Evolutionary conservation across 495 filamentous ascomycete species (phyloP), one percentile per base, ranked within the genome.

Genomic region (Talaromyces stipitatus): DNA sequence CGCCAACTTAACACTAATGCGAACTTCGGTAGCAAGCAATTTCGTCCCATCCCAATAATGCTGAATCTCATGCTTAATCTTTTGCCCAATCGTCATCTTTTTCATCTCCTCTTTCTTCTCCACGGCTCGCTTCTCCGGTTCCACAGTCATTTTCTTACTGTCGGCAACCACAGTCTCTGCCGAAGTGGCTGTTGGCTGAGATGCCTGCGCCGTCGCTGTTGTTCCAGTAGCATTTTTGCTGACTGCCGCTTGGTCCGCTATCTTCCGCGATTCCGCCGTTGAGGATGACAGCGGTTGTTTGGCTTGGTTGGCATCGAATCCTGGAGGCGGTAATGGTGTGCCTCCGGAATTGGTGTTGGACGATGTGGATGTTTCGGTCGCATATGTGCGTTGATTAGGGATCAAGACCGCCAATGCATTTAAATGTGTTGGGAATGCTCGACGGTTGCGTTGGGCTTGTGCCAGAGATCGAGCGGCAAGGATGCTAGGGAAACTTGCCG

Each of bases 41-140:
- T 99, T 99, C n/a, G 92, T 99, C 33, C 94, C 94, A 79, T 99
- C 94, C 94, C 94, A 97, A 75, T 97, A 99, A 69, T 99, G 94
- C 59, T 85, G 81, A 14, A 78, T 77, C 67, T 97, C 94, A 66
- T 89, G 89, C 79, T 95, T 97, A 63, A 97, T 81, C 76, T 91
- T 95, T 67, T 97, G 90, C 69, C 82, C 84, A 3, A 97, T 36
- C 0, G 95, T 95, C 74, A 95, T 74, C 62, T 94, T 95, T 74
- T 87, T 88, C n/a, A n/a, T n/a, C 67, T 86, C 78, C 57, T 88
- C 88, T 68, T 91, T 92, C 90, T 70, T 85, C 55, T 82, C 82
- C 18, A 69, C 71, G 9, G 71, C 65, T 62, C 81, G 82, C 64
- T 83, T 79, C 33, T 80, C 75, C 3, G 72, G 69, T 57, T 72